Base-by-base conservation (phyloP, 805 yeast genomes). In the Candida anglica region DNA sequence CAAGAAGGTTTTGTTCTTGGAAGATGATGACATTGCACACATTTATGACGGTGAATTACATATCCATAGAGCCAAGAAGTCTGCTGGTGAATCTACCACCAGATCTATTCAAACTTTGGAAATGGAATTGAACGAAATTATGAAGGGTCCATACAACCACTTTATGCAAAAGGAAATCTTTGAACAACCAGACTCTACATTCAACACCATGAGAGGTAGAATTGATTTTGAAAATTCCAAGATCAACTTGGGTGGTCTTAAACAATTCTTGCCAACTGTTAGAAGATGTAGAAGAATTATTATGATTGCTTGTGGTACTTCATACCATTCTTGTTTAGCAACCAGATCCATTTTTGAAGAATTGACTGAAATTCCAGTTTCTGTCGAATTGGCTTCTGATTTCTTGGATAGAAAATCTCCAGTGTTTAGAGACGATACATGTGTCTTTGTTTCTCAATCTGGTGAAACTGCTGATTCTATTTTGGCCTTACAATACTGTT, bases 221-320 rank as follows among this genome's bases (percentile, higher is more conserved):
- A 73, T 93, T 42, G 98, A 93, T 63, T 93, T 93, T 55, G 88
- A 80, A 28, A 80, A 81, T 58, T 72, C 73, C 49, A 69, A 66
- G 27, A 83, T 93, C 47, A 84, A 76, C 46, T 73, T 93, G 41
- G 98, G 98, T 54, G 99, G 99, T 26, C 73, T 93, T 53, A 78
- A 83, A 48, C 73, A 83, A 11, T 86, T 81, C 75, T 70, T 93
- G 43, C 79, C 93, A 19, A 85, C 93, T 29, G 86, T 93, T 43
- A 79, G 98, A 66, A 79, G 96, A 55, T 88, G 96, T 50, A 80
- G 97, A 66, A 79, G 98, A 64, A 75, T 93, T 51, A 86, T 89
- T 40, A 93, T 93, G 98, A 86, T 93, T 66, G 99, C 98, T 2
- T 93, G 99, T 69, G 99, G 99, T 69, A 93, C 99, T 5, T 93